Conservation (phyloP, 495 filamentous ascomycete species). For the Letharia lupina region DNA sequence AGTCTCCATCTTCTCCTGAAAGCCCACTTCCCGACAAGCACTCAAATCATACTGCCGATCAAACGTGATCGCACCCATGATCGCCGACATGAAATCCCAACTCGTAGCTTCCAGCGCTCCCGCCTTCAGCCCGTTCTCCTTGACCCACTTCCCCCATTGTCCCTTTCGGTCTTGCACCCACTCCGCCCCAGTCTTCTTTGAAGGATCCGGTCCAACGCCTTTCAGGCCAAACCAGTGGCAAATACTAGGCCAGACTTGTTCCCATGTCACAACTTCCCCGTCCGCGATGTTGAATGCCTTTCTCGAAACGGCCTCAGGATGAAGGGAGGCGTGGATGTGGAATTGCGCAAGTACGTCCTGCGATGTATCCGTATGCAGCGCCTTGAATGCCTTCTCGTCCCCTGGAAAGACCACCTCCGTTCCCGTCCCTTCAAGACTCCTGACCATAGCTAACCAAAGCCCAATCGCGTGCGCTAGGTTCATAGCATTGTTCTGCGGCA, state of each 20-base stretch:
- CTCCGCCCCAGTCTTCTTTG: constrained; percentile 4
- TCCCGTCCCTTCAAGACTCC: constrained; percentile 28
- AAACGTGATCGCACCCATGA: constrained; percentile 5
- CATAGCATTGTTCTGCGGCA: constrained; percentile 35
- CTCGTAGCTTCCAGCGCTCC: constrained; percentile 20
- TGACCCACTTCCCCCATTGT: constrained; percentile 17
- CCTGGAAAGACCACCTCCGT: constrained; percentile 34
- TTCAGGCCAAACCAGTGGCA: constrained; percentile 34
- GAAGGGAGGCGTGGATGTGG: constrained; percentile 33
- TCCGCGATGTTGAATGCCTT: constrained; percentile 33
- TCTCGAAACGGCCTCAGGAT: constrained; percentile 23
- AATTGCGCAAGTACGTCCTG: constrained; percentile 38
- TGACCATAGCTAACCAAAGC: constrained; percentile 35
- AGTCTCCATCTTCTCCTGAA: constrained; percentile 2
- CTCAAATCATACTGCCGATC: constrained; percentile 12
- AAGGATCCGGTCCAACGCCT: constrained; percentile 22
- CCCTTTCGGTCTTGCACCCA: constrained; percentile 18
- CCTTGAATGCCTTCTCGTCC: constrained; percentile 12
- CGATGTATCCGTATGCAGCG: constrained; percentile 30
- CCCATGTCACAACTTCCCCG: constrained; percentile 29
- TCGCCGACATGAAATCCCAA: constrained; percentile 14
- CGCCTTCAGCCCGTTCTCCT: constrained; percentile 18
- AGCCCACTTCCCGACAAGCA: constrained; percentile 10
- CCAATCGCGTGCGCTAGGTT: constrained; percentile 36
- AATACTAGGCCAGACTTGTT: constrained; percentile 31